Evolutionary conservation across 2,329 filamentous ascomycete species (phyloP).

Genomic region (Ceratocystis variospora): DNA sequence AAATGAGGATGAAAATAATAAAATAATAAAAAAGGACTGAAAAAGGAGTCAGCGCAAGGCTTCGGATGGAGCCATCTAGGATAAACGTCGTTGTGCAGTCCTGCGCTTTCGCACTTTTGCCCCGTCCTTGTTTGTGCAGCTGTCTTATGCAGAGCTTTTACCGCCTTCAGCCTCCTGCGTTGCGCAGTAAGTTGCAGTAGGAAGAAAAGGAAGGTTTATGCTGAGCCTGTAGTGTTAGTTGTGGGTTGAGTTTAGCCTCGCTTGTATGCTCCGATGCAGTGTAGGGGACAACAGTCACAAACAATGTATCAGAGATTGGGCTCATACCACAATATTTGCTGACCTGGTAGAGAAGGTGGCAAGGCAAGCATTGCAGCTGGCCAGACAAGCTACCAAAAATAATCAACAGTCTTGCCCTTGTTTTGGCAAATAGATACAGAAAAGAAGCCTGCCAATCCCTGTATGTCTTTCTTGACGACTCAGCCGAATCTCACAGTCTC

Average conservation of each 20-base stretch:
- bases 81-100: neutral
- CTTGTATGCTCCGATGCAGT: neutral
- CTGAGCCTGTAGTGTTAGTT: neutral
- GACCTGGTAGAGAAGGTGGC: neutral
- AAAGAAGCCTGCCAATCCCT: no score
- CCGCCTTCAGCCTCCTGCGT: conserved; percentile 3
- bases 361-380: neutral
- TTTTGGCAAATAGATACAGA: no score
- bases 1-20: neutral
- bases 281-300: neutral
- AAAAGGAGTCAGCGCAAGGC: conserved; percentile 1
- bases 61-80: neutral
- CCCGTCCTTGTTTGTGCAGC: neutral
- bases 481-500: neutral
- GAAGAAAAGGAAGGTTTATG: conserved; percentile 3
- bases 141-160: conserved; percentile 9
- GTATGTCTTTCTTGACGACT: neutral
- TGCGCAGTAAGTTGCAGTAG: neutral
- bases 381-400: neutral
- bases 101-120: no score
- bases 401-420: neutral
- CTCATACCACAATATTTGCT: neutral
- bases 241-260: neutral
- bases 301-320: neutral
- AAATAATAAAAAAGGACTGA: neutral